Evolutionary conservation across 345 rosid species (phyloP).

Genomic region (Balakata baccata): DNA sequence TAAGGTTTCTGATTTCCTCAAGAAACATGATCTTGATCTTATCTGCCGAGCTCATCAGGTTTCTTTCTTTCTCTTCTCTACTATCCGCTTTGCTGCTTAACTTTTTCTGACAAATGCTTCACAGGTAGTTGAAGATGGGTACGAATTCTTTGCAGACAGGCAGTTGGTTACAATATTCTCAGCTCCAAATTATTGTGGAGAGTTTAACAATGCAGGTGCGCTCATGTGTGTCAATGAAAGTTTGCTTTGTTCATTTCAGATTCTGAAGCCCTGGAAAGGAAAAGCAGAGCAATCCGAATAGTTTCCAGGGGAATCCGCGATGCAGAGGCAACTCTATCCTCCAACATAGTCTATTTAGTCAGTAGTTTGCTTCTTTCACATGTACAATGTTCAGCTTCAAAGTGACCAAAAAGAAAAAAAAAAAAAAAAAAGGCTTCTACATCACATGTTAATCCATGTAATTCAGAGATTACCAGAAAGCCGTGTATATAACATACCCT

Average conservation of each 20-base stretch:
- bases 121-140: slow-evolving; percentile 24
- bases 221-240: slow-evolving; percentile 26
- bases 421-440: too few relatives aligned
- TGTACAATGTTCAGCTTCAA: too few relatives aligned
- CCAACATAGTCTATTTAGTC: too few relatives aligned
- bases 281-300: slow-evolving; percentile 3
- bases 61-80: background rate
- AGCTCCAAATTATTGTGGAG: slow-evolving; percentile 28
- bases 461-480: background rate
- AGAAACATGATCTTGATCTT: slow-evolving; percentile 27
- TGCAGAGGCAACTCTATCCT: too few relatives aligned
- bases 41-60: slow-evolving; percentile 29
- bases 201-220: slow-evolving; percentile 27
- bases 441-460: background rate
- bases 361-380: too few relatives aligned
- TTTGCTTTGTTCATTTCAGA: slow-evolving; percentile 28
- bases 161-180: slow-evolving; percentile 25
- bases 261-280: slow-evolving; percentile 22
- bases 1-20: slow-evolving; percentile 15
- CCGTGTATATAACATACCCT: slow-evolving; percentile 6
- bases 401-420: too few relatives aligned
- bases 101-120: background rate
- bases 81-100: background rate
- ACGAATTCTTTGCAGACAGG: slow-evolving; percentile 28
- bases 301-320: background rate